These are phyloP conservation scores for Penicillium sp. DNA, from an alignment of 2,329 filamentous ascomycete genomes.

Conservation along the genomic window DNA sequence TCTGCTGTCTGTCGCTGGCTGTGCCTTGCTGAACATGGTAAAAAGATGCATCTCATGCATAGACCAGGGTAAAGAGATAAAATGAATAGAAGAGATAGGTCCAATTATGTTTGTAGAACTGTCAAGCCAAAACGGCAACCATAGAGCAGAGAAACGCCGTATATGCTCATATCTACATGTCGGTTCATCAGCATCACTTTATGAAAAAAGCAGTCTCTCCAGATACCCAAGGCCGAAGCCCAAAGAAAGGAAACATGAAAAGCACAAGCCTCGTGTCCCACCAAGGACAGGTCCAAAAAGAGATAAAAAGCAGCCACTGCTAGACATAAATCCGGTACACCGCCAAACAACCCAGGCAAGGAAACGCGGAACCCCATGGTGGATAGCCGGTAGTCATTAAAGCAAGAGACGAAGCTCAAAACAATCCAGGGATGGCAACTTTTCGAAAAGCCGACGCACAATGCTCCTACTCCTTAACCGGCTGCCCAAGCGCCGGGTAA, in stretches of 20 bases:
- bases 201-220: slow-evolving; percentile 30
- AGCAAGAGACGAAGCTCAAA: slow-evolving; percentile 12
- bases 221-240: slow-evolving; percentile 19
- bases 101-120: slow-evolving; percentile 24
- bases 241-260: slow-evolving; percentile 26
- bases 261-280: slow-evolving; percentile 19
- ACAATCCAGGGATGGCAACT: slow-evolving; percentile 25
- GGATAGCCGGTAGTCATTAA: slow-evolving; percentile 21
- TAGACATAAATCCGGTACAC: slow-evolving; percentile 15
- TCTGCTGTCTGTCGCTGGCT: too few species aligned
- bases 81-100: slow-evolving; percentile 13
- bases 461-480: slow-evolving; percentile 23
- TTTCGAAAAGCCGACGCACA: slow-evolving; percentile 22
- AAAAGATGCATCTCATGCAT: not conserved
- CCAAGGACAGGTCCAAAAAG: slow-evolving; percentile 16
- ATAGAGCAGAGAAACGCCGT: slow-evolving; percentile 30
- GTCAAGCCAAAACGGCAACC: slow-evolving; percentile 22
- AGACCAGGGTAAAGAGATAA: not conserved
- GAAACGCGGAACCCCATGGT: slow-evolving; percentile 13
- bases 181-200: slow-evolving; percentile 32
- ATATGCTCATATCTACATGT: slow-evolving; percentile 42
- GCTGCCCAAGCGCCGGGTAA: slow-evolving; percentile 18
- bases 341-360: slow-evolving; percentile 12
- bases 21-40: not conserved
- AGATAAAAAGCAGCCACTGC: slow-evolving; percentile 8